Conservation (phyloP, 306 rosid genomes). For the Cucurbita maxima region DNA sequence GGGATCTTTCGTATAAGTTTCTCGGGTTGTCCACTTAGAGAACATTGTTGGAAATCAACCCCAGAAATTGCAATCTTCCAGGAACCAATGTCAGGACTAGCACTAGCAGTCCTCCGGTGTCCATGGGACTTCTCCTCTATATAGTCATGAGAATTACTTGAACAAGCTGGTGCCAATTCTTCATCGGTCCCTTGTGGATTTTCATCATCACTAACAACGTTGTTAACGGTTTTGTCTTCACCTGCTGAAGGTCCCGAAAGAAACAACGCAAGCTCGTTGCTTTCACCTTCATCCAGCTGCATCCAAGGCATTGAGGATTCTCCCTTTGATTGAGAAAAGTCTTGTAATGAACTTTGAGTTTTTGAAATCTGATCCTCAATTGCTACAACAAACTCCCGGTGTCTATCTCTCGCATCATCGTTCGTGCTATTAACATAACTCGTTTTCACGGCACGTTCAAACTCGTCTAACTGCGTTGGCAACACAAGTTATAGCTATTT, state of each 20-base stretch:
- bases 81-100: slow-evolving; percentile 59
- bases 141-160: slow-evolving; percentile 14
- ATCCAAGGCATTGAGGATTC: slow-evolving; percentile 53
- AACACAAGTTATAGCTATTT: slow-evolving; percentile 5
- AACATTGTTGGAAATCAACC: slow-evolving; percentile 20
- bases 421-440: slow-evolving; percentile 45
- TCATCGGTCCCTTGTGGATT: slow-evolving; percentile 17
- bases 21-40: slow-evolving; percentile 23
- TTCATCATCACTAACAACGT: slow-evolving; percentile 16
- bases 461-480: slow-evolving; percentile 75
- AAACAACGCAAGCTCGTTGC: slow-evolving; percentile 66
- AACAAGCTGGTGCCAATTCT: slow-evolving; percentile 16
- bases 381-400: slow-evolving; percentile 51
- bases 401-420: slow-evolving; percentile 56
- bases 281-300: slow-evolving; percentile 68
- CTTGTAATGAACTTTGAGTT: slow-evolving; percentile 36
- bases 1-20: slow-evolving; percentile 60
- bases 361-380: slow-evolving; percentile 42
- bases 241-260: slow-evolving; percentile 40
- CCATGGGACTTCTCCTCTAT: slow-evolving; percentile 40
- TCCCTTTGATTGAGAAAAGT: slow-evolving; percentile 36
- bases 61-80: slow-evolving; percentile 71
- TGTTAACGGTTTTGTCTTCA: slow-evolving; percentile 12
- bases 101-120: slow-evolving; percentile 91
- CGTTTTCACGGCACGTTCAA: slow-evolving; percentile 46